Evolutionary conservation across 257 asterid species (phyloP).

Genomic region (Solanum appendiculatum): DNA sequence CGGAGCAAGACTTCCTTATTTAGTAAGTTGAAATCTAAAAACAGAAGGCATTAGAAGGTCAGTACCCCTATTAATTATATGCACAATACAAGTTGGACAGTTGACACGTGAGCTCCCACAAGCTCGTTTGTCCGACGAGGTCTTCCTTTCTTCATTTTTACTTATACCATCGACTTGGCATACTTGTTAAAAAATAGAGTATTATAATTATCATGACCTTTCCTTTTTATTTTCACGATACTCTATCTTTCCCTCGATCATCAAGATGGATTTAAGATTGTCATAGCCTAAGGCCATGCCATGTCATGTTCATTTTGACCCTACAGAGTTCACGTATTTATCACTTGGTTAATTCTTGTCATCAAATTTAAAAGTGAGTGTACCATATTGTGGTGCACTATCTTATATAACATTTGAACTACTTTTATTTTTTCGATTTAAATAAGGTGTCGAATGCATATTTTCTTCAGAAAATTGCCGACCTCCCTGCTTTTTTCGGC

Average conservation of each 20-base stretch:
- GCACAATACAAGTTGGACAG: background rate
- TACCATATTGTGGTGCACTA: background rate
- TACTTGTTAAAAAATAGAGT: background rate
- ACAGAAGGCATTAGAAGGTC: background rate
- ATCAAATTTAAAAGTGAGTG: background rate
- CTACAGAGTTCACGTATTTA: background rate
- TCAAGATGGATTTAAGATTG: background rate
- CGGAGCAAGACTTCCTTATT: constrained; percentile 5
- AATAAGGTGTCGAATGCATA: too few relatives aligned
- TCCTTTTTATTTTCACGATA: background rate
- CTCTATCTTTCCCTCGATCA: background rate
- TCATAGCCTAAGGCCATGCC: background rate
- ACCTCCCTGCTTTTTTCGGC: background rate
- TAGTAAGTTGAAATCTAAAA: constrained; percentile 15
- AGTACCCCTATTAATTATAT: background rate
- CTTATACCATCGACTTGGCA: background rate
- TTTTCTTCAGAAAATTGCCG: too few relatives aligned
- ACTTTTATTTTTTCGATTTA: too few relatives aligned
- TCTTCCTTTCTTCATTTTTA: too few relatives aligned
- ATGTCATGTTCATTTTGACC: background rate
- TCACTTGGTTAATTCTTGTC: too few relatives aligned
- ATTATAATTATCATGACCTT: background rate
- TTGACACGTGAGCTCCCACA: constrained; percentile 1
- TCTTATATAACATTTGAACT: too few relatives aligned
- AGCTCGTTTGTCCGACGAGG: too few relatives aligned